Percentiles rank a stretch among this genome's conserved stretches.
Evolutionary conservation across 345 rosid species (phyloP).

Genomic region (Arabis alpina): DNA sequence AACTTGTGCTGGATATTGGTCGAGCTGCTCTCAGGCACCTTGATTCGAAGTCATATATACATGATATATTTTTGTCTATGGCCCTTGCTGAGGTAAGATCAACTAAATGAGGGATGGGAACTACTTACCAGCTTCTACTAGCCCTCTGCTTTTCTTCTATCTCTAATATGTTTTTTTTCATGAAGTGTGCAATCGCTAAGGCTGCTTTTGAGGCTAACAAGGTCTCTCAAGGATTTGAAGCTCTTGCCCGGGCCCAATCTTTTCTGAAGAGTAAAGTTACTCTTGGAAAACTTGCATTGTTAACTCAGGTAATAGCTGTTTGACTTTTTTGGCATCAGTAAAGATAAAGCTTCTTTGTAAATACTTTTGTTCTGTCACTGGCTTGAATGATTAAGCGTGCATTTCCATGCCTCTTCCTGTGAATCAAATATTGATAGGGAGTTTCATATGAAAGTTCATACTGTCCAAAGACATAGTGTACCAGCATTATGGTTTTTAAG

Average conservation of each 20-base stretch:
- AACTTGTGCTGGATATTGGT: conserved; percentile 79
- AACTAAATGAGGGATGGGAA: conserved; percentile 40
- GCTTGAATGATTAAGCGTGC: conserved; percentile 11
- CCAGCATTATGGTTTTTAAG: conserved; percentile 14
- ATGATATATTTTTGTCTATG: conserved; percentile 88
- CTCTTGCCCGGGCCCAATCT: conserved; percentile 93
- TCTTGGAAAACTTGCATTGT: conserved; percentile 72
- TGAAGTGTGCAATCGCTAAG: conserved; percentile 97
- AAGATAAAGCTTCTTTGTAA: conserved; percentile 14
- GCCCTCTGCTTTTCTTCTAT: conserved; percentile 60
- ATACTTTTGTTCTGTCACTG: conserved; percentile 20
- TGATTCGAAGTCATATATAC: conserved; percentile 80
- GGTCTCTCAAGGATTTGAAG: conserved; percentile 93
- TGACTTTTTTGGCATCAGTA: conserved; percentile 17
- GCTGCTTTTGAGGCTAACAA: conserved; percentile 80
- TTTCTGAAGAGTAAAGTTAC: conserved; percentile 84
- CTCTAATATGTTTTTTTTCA: conserved; percentile 72
- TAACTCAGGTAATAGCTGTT: conserved; percentile 64
- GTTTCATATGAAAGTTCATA: conserved; percentile 3
- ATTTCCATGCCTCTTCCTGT: conserved; percentile 18
- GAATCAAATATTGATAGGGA: conserved; percentile 15
- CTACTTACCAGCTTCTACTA: conserved; percentile 43
- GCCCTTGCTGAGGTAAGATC: conserved; percentile 92
- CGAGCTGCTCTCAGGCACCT: conserved; percentile 73
- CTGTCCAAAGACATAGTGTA: background rate